A percentile compares a stretch with the other conserved stretches of the same genome.
phyloP scores from a whole-genome alignment of 495 filamentous ascomycete genomes.

The Penicillium angulare region DNA sequence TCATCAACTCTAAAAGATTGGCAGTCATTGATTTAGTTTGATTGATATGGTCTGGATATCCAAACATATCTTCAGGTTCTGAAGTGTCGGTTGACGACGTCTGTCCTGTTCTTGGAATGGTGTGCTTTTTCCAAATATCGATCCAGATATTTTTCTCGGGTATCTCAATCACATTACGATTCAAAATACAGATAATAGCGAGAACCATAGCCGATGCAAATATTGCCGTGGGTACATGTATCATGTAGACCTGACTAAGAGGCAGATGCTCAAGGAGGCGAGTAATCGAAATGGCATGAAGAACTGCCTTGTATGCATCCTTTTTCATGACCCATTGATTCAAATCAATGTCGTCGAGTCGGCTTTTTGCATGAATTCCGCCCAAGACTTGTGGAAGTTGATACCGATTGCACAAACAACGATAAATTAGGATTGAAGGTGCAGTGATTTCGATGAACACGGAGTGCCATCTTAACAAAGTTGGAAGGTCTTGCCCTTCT shows the following conservation, averaged over 20 bases:
- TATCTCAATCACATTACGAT: constrained; percentile 1
- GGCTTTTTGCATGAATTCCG: constrained; percentile 6
- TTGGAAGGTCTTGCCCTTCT: constrained; percentile 1
- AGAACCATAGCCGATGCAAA: constrained; percentile 17
- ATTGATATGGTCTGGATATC: background rate
- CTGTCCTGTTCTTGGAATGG: no score
- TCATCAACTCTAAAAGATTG: constrained; percentile 9
- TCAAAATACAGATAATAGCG: constrained; percentile 6
- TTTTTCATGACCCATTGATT: background rate
- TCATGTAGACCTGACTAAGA: constrained; percentile 7
- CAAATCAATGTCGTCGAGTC: background rate
- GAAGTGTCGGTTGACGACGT: no score
- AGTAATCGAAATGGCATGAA: constrained; percentile 10
- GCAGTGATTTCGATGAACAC: constrained; percentile 12
- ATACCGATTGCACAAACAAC: constrained; percentile 5
- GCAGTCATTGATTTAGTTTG: background rate
- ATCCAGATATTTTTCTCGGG: background rate
- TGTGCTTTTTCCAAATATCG: constrained; percentile 7
- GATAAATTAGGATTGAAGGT: constrained; percentile 7
- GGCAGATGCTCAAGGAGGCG: constrained; percentile 13
- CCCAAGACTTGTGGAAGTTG: constrained; percentile 4
- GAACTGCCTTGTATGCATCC: constrained; percentile 5
- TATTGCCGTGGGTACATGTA: constrained; percentile 15
- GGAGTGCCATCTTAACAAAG: constrained; percentile 16
- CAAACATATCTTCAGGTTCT: background rate